Conservation (phyloP, 169 alveolate species). For the Plasmodium fragile region DNA sequence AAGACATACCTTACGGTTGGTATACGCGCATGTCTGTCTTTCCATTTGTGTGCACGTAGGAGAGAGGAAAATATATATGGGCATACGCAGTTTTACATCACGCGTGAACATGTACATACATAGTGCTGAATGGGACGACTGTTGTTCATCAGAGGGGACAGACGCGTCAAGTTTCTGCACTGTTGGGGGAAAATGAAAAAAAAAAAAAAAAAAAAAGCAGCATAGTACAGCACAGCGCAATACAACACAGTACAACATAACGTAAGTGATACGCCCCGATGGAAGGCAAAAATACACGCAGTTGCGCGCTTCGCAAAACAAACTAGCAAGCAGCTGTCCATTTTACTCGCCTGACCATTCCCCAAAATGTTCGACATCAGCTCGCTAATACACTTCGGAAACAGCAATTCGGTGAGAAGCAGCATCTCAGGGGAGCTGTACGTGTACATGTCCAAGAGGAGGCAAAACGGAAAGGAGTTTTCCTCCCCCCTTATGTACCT, state of each 20-base stretch:
- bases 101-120: not conserved
- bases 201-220: not conserved
- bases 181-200: not conserved
- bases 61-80: not conserved
- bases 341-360: not conserved
- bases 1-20: not conserved
- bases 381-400: conserved; percentile 50
- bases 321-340: not conserved
- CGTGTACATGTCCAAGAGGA: conserved; percentile 48
- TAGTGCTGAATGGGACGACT: not conserved
- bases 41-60: not conserved
- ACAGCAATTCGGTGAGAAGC: conserved; percentile 1
- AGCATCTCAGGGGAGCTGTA: conserved; percentile 25
- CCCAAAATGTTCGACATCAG: conserved; percentile 48
- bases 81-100: not conserved
- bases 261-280: not conserved
- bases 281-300: not conserved
- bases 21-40: not conserved
- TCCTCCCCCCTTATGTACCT: conserved; percentile 10
- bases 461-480: conserved; percentile 10
- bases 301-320: not conserved
- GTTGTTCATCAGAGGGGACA: not conserved
- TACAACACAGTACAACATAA: not conserved
- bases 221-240: not conserved
- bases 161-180: not conserved